A percentile compares a stretch with the other conserved stretches of the same genome.
Evolutionary conservation across 169 alveolate species (phyloP).

Genomic region (Plasmodium gonderi): DNA sequence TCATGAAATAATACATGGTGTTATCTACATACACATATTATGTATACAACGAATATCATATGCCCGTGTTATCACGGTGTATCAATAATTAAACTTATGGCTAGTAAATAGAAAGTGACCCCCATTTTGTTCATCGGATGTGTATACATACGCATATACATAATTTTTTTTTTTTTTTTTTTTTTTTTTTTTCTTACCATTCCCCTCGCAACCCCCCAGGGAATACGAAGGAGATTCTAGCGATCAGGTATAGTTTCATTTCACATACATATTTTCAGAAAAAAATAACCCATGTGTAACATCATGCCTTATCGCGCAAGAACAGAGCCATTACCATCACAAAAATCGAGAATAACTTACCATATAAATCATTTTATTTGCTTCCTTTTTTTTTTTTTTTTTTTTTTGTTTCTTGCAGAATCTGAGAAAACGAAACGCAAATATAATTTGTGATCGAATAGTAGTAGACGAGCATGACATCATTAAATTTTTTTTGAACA

Average conservation of each 20-base stretch:
- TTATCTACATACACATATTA: no score
- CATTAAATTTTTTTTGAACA: slow-evolving; percentile 45
- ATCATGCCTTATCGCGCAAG: no score
- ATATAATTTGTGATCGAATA: slow-evolving; percentile 53
- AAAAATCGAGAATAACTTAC: background rate
- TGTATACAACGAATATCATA: no score
- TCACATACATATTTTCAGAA: background rate
- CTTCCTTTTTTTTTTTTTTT: background rate
- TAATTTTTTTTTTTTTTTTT: slow-evolving; percentile 4
- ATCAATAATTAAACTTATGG: background rate
- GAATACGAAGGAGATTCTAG: slow-evolving; percentile 2
- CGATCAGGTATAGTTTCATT: slow-evolving; percentile 22
- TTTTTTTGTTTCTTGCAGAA: slow-evolving; percentile 3
- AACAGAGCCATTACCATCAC: background rate
- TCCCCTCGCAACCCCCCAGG: no score
- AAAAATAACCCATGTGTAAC: background rate
- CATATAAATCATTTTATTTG: background rate
- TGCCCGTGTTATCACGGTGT: no score
- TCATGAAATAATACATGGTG: no score
- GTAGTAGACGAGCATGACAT: slow-evolving; percentile 68
- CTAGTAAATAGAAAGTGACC: background rate
- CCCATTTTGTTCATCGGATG: background rate
- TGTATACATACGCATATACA: background rate
- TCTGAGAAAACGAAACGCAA: slow-evolving; percentile 46
- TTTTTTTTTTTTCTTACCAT: background rate